These are phyloP conservation scores for Thamnidium elegans DNA, from an alignment of 192 early-diverging fungal genomes.

Conservation along the genomic window DNA sequence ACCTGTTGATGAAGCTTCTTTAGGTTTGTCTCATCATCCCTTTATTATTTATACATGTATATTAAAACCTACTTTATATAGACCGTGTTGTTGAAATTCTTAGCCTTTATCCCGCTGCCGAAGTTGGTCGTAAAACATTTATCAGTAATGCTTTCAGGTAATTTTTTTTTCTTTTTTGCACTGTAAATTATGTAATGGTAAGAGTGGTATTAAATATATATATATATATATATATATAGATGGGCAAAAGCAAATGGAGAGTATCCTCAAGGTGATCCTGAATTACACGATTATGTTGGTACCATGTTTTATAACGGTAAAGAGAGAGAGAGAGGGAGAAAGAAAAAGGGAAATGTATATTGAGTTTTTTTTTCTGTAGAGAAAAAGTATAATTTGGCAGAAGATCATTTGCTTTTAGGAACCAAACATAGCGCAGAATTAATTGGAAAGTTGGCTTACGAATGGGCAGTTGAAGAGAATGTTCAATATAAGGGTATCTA, in stretches of 20 bases:
- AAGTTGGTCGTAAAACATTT: constrained; percentile 49
- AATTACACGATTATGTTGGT: constrained; percentile 72
- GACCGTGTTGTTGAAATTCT: constrained; percentile 66
- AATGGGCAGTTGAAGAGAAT: constrained; percentile 66
- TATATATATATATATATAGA: constrained; percentile 30
- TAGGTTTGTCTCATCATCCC: constrained; percentile 45
- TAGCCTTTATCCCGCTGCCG: constrained; percentile 52
- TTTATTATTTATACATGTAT: not conserved
- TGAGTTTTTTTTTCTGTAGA: constrained; percentile 37
- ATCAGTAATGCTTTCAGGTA: constrained; percentile 56
- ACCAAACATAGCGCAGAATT: constrained; percentile 75
- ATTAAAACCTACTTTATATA: constrained; percentile 5
- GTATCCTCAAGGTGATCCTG: constrained; percentile 61
- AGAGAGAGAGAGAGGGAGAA: not conserved
- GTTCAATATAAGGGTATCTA: constrained; percentile 73
- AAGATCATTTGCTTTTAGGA: constrained; percentile 83
- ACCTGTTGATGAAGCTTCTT: constrained; percentile 64
- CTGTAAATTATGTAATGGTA: not conserved
- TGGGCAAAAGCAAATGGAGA: constrained; percentile 62
- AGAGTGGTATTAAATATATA: constrained; percentile 6
- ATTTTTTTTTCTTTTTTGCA: not conserved
- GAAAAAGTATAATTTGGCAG: constrained; percentile 73
- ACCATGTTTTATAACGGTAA: constrained; percentile 65
- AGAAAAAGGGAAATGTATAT: not conserved
- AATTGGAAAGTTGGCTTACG: constrained; percentile 70